Base-by-base conservation (phyloP, 768 basidiomycete genomes). In the Russula dissimulans region DNA sequence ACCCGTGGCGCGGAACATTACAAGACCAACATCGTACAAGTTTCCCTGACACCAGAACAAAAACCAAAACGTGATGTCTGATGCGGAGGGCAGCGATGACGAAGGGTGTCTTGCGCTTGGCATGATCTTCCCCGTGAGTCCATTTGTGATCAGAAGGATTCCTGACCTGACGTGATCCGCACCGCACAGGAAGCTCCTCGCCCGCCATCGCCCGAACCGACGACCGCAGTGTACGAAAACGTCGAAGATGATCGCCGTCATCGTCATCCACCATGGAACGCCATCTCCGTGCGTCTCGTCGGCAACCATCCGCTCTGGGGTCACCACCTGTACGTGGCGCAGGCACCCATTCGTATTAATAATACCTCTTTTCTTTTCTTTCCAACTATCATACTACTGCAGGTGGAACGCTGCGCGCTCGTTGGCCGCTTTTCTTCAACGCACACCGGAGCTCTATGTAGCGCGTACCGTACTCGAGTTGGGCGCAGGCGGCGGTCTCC, bases 401-500 rank as follows among this genome's bases (percentile, higher is more conserved):
- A 91, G 90, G 61, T 91, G 90, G 89, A 92, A 91, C 67, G 88
- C 90, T 3, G 82, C 88, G 2, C 75, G 85, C 4, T 79, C 85
- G 0, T 79, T 91, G 51, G 87, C 89, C 12, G 76, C 81, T 0
- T 89, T 84, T 68, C 75, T 91, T 2, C 87, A 90, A 61, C 70
- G 72, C 11, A 77, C 85, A 56, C 67, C 68, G 0, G 70, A 76
- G 1, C 65, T 86, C 0, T 84, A 81, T 47, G 66, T 65, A 0
- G 72, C 72, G 6, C 75, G 72, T 8, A 71, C 67, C 29, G 83
- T 97, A 0, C 76, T 97, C 1, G 97, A 99, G 70, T 81, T 98
- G 0, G 97, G 97, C 0, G 97, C 97, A 0, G 97, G 94, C 0
- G 95, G 91, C 1, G 95, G 86, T 3, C 75, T 98, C 6, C 97